phyloP scores from a whole-genome alignment of 2,329 filamentous ascomycete genomes.

The Colletotrichum sp. region DNA sequence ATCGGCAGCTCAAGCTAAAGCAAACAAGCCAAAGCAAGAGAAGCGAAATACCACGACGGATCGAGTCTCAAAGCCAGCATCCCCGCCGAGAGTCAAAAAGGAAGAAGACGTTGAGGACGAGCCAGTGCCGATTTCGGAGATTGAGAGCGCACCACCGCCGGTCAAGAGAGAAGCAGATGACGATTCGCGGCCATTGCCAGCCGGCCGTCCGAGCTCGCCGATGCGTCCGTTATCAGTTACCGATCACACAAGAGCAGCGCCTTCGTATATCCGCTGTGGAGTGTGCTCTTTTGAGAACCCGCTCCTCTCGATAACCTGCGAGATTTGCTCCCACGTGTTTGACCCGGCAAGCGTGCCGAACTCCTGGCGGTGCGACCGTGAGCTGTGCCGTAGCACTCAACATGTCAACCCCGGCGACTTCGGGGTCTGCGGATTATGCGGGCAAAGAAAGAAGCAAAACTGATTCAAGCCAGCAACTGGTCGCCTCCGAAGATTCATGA shows the following conservation, averaged over 20 bases:
- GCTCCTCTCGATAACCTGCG: constrained; percentile 61
- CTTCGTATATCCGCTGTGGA: constrained; percentile 46
- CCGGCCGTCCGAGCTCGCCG: not conserved
- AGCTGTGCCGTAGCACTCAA: constrained; percentile 55
- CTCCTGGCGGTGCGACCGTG: constrained; percentile 69
- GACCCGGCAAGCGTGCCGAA: constrained; percentile 54
- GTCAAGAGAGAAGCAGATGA: constrained; percentile 1
- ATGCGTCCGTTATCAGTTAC: not conserved
- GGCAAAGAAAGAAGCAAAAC: constrained; percentile 39
- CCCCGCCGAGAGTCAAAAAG: not conserved
- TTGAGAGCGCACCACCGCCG: not conserved
- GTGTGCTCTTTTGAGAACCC: constrained; percentile 74
- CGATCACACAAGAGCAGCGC: not conserved
- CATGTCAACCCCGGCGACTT: constrained; percentile 76
- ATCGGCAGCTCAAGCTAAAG: not conserved
- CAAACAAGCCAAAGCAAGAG: not conserved
- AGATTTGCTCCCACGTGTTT: constrained; percentile 74
- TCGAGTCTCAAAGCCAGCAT: not conserved
- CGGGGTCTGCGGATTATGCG: constrained; percentile 74
- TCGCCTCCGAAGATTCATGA: not conserved
- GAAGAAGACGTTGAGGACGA: not conserved
- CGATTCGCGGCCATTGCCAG: not conserved
- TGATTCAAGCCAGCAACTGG: not conserved
- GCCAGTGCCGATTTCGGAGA: not conserved
- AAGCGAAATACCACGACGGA: not conserved